Conservation (phyloP, 495 filamentous ascomycete genomes). For the Aspergillus affinis region DNA sequence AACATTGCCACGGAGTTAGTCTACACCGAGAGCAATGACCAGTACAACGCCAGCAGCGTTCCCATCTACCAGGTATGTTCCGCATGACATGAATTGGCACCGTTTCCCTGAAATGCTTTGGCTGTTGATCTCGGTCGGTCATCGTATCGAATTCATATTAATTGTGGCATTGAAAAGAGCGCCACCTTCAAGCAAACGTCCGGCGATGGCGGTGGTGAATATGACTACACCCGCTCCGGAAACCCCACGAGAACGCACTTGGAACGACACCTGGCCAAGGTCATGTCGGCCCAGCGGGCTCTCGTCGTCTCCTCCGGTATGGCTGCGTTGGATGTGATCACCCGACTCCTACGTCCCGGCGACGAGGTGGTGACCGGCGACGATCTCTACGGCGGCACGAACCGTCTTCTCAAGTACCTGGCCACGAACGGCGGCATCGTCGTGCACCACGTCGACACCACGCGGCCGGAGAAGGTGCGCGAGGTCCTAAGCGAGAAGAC, state of each 20-base stretch:
- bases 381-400: conserved; percentile 94
- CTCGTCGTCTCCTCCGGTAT: conserved; percentile 95
- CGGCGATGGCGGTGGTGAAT: conserved; percentile 73
- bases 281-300: conserved; percentile 90
- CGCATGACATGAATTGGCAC: neutral
- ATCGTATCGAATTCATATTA: neutral
- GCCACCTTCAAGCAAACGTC: conserved; percentile 97
- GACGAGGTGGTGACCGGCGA: conserved; percentile 97
- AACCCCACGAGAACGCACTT: conserved; percentile 96
- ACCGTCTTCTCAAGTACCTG: conserved; percentile 90
- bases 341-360: conserved; percentile 85
- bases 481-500: conserved; percentile 75
- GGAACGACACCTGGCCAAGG: conserved; percentile 95
- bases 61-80: conserved; percentile 82
- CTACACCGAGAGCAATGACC: conserved; percentile 91
- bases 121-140: neutral
- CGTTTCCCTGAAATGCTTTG: no score
- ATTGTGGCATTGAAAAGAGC: conserved; percentile 52
- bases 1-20: conserved; percentile 94
- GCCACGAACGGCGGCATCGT: conserved; percentile 81
- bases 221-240: conserved; percentile 96
- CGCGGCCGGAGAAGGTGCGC: conserved; percentile 63
- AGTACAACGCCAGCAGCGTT: conserved; percentile 91
- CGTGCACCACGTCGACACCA: conserved; percentile 97
- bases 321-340: conserved; percentile 96